phyloP scores from a whole-genome alignment of 2,329 filamentous ascomycete species.

The Epichloe brachyelytri region DNA sequence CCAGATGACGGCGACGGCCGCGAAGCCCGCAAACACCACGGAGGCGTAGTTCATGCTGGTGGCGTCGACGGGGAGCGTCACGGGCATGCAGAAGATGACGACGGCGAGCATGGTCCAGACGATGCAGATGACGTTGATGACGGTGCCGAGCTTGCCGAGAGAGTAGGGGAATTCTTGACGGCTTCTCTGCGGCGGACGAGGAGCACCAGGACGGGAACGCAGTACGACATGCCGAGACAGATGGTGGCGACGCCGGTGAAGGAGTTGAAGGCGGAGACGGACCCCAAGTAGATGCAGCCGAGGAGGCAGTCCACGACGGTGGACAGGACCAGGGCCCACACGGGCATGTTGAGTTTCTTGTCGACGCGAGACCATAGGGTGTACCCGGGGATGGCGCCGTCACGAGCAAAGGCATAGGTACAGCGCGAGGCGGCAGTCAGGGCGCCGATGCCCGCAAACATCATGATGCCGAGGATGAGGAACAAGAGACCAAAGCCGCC shows the following conservation, averaged over 20 bases:
- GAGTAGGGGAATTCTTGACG: conserved; percentile 55
- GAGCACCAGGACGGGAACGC: conserved; percentile 60
- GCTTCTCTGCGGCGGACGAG: conserved; percentile 52
- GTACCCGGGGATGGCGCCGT: conserved; percentile 61
- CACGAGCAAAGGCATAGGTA: conserved; percentile 64
- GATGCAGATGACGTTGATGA: conserved; percentile 56
- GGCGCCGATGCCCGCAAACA: conserved; percentile 65
- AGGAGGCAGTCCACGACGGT: conserved; percentile 57
- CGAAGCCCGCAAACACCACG: conserved; percentile 53
- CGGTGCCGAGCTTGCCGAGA: conserved; percentile 53
- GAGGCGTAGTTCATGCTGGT: conserved; percentile 53
- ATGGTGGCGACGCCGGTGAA: conserved; percentile 74
- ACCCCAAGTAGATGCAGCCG: conserved; percentile 69
- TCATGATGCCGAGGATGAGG: conserved; percentile 60
- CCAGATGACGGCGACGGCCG: conserved; percentile 45
- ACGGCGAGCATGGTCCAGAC: conserved; percentile 58
- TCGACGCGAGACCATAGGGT: conserved; percentile 54
- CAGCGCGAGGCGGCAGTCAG: conserved; percentile 62
- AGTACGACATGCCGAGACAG: conserved; percentile 63
- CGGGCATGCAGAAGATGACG: conserved; percentile 66
- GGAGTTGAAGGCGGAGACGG: conserved; percentile 62
- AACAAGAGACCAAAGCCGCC: conserved; percentile 68
- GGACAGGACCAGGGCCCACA: conserved; percentile 56
- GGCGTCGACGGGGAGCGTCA: conserved; percentile 42
- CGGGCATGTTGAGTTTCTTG: conserved; percentile 51